Evolutionary conservation across 768 basidiomycete species (phyloP).

Genomic region (Tricholomella constricta): DNA sequence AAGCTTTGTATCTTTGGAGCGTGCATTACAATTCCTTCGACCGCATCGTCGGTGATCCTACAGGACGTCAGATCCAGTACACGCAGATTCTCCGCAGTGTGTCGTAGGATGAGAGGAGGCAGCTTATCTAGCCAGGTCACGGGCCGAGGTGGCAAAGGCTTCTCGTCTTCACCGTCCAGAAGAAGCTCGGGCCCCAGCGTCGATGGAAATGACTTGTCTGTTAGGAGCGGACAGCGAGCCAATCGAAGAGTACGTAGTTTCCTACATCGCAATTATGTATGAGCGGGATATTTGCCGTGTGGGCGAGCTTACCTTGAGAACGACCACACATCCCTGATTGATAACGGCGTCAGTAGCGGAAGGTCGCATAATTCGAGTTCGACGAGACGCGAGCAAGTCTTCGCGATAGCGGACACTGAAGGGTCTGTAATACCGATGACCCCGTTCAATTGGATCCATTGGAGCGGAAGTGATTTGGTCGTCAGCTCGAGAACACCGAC

Average conservation of each 20-base stretch:
- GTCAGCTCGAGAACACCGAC: slow-evolving; percentile 75
- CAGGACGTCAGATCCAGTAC: slow-evolving; percentile 79
- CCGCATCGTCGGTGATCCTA: slow-evolving; percentile 71
- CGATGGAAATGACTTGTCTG: slow-evolving; percentile 79
- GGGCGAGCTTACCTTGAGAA: slow-evolving; percentile 56
- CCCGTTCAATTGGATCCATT: slow-evolving; percentile 74
- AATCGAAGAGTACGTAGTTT: slow-evolving; percentile 76
- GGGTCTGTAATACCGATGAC: slow-evolving; percentile 62
- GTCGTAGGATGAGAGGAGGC: slow-evolving; percentile 64
- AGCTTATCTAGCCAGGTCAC: slow-evolving; percentile 61
- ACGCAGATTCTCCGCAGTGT: slow-evolving; percentile 73
- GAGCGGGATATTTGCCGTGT: slow-evolving; percentile 14
- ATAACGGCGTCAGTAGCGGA: slow-evolving; percentile 63
- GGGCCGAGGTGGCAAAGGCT: slow-evolving; percentile 58
- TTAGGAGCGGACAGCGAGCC: slow-evolving; percentile 74
- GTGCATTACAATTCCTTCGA: slow-evolving; percentile 74
- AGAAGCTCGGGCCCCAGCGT: slow-evolving; percentile 30
- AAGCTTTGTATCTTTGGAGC: slow-evolving; percentile 78
- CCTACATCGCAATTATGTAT: slow-evolving; percentile 32
- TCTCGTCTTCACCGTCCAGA: slow-evolving; percentile 34
- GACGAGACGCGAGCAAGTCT: slow-evolving; percentile 71
- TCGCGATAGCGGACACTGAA: slow-evolving; percentile 69
- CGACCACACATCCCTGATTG: slow-evolving; percentile 80
- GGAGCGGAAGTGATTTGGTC: slow-evolving; percentile 63
- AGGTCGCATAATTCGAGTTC: slow-evolving; percentile 82